Percentiles rank a stretch among this genome's conserved stretches.
phyloP scores from a whole-genome alignment of 2,329 filamentous ascomycete species.

The Epichloe elymi region DNA sequence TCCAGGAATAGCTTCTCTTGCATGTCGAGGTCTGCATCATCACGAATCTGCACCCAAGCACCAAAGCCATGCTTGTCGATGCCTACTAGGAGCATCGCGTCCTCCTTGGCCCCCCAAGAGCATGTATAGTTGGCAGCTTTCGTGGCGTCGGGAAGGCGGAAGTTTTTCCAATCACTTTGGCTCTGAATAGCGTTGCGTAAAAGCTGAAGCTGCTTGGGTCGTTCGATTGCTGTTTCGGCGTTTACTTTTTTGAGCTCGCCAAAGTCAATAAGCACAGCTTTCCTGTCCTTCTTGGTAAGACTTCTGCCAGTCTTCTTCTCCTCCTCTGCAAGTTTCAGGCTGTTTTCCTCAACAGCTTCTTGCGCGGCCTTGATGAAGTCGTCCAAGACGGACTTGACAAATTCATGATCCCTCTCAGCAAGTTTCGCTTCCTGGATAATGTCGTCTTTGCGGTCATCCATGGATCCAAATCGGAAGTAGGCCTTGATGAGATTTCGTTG shows the following conservation, averaged over 20 bases:
- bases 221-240: slow-evolving; percentile 85
- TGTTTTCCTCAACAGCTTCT: slow-evolving; percentile 51
- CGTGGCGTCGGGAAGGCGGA: slow-evolving; percentile 79
- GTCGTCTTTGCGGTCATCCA: slow-evolving; percentile 79
- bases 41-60: slow-evolving; percentile 87
- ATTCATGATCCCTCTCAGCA: slow-evolving; percentile 65
- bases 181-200: slow-evolving; percentile 61
- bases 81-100: slow-evolving; percentile 92
- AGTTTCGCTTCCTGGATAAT: slow-evolving; percentile 80
- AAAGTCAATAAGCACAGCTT: slow-evolving; percentile 92
- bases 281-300: slow-evolving; percentile 92
- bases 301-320: slow-evolving; percentile 72
- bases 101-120: slow-evolving; percentile 82
- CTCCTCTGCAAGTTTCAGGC: slow-evolving; percentile 60
- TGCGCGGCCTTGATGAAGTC: slow-evolving; percentile 53
- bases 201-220: slow-evolving; percentile 77
- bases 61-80: slow-evolving; percentile 92
- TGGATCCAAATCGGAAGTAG: slow-evolving; percentile 79
- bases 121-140: slow-evolving; percentile 88
- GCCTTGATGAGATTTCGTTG: slow-evolving; percentile 83
- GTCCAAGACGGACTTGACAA: slow-evolving; percentile 61
- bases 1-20: slow-evolving; percentile 89
- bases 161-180: slow-evolving; percentile 58
- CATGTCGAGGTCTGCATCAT: slow-evolving; percentile 77
- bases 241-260: slow-evolving; percentile 89